Conservation (phyloP, 768 basidiomycete species). For the Lenzites betulinus region DNA sequence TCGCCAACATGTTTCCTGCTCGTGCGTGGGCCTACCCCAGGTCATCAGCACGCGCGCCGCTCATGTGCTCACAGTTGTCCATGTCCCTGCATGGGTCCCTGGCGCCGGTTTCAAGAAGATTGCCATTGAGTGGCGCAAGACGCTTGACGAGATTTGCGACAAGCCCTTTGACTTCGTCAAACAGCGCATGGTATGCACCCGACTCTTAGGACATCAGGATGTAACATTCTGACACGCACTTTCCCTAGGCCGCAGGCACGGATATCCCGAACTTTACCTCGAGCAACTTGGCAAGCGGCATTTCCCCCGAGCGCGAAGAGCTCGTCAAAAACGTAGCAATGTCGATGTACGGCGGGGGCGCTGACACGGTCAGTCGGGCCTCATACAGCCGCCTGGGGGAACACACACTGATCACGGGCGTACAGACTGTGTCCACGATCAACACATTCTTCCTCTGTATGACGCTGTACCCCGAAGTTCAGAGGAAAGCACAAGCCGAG, state of each 20-base stretch:
- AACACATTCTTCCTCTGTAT: slow-evolving; percentile 35
- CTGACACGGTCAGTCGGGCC: slow-evolving; percentile 43
- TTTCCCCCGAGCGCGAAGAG: slow-evolving; percentile 57
- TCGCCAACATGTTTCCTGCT: slow-evolving; percentile 35
- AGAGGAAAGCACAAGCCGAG: slow-evolving; percentile 33
- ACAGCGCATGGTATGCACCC: slow-evolving; percentile 35
- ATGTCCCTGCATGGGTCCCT: slow-evolving; percentile 44
- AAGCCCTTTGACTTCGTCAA: slow-evolving; percentile 36
- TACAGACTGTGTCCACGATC: slow-evolving; percentile 31
- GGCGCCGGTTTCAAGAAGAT: slow-evolving; percentile 39
- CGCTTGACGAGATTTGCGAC: slow-evolving; percentile 30
- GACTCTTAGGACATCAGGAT: neutral
- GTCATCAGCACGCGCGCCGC: neutral
- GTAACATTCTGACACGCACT: no score
- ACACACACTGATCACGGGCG: neutral
- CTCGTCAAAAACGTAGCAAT: slow-evolving; percentile 63
- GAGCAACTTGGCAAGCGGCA: slow-evolving; percentile 49
- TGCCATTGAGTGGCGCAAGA: slow-evolving; percentile 22
- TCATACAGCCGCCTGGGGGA: neutral
- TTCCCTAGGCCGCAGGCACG: neutral
- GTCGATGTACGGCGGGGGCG: slow-evolving; percentile 33
- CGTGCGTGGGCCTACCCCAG: slow-evolving; percentile 16
- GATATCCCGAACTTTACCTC: slow-evolving; percentile 54
- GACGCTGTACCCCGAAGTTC: slow-evolving; percentile 33
- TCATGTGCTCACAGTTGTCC: slow-evolving; percentile 31